A percentile compares a stretch with the other conserved stretches of the same genome.
Conservation (phyloP, 805 yeast genomes). For the Candida yuanshanica region DNA sequence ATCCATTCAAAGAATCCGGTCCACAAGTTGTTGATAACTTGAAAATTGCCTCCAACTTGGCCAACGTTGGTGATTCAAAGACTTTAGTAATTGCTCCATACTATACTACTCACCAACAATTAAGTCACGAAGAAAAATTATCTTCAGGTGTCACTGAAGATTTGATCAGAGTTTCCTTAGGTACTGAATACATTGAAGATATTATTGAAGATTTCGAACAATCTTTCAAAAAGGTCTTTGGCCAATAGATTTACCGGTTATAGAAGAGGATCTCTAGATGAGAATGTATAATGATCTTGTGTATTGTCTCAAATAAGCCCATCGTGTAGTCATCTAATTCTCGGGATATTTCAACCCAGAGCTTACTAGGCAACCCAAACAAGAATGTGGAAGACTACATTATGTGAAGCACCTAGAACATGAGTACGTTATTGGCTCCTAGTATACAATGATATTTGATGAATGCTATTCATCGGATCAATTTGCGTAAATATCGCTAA, state of each 20-base stretch:
- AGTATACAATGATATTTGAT: no score
- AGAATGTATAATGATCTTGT: no score
- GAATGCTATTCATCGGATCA: no score
- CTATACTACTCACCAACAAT: conserved; percentile 93
- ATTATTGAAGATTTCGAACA: conserved; percentile 85
- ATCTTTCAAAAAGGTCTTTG: conserved; percentile 63
- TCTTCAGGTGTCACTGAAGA: conserved; percentile 87
- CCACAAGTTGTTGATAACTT: conserved; percentile 80
- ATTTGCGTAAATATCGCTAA: no score
- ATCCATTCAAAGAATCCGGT: conserved; percentile 69
- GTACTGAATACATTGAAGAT: conserved; percentile 89
- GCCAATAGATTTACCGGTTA: conserved; percentile 8
- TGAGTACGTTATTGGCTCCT: no score
- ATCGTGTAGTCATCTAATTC: no score
- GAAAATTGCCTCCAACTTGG: conserved; percentile 84
- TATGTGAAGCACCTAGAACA: no score
- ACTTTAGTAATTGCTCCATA: conserved; percentile 94
- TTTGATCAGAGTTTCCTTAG: conserved; percentile 82
- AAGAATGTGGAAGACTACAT: no score
- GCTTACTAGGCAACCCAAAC: no score
- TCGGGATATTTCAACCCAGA: no score
- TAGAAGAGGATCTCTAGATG: no score
- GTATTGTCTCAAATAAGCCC: no score
- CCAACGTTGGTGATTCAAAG: conserved; percentile 96
- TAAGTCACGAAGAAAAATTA: conserved; percentile 70